phyloP scores from a whole-genome alignment of 1,139 yeast genomes.

The Kurtzmaniella quercitrusa region DNA sequence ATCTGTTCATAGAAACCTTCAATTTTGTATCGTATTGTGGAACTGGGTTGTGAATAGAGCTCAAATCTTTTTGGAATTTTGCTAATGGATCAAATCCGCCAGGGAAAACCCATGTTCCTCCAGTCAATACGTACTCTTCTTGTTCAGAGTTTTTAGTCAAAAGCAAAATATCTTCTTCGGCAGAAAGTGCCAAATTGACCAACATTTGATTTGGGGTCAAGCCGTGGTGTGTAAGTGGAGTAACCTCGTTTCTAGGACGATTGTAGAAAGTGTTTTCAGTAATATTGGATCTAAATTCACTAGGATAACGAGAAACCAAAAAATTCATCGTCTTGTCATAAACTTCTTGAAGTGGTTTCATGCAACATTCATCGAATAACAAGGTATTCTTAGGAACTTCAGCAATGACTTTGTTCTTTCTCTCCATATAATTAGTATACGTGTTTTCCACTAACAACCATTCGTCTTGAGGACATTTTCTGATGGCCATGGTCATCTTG shows the following conservation, averaged over 20 bases:
- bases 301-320: constrained; percentile 31
- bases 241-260: constrained; percentile 20
- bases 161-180: constrained; percentile 41
- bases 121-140: constrained; percentile 25
- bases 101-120: constrained; percentile 31
- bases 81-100: constrained; percentile 41
- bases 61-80: constrained; percentile 30
- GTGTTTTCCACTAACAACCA: constrained; percentile 39
- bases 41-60: constrained; percentile 38
- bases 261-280: constrained; percentile 2
- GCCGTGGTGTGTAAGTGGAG: constrained; percentile 27
- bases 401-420: constrained; percentile 19
- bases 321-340: constrained; percentile 26
- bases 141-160: constrained; percentile 26
- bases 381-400: constrained; percentile 18
- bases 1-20: constrained; percentile 33
- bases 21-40: constrained; percentile 37
- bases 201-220: constrained; percentile 9
- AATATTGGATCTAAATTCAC: constrained; percentile 19
- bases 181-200: constrained; percentile 18
- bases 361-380: constrained; percentile 14
- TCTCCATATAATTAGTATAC: constrained; percentile 21
- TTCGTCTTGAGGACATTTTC: constrained; percentile 30
- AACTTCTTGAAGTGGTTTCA: constrained; percentile 24
- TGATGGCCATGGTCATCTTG: constrained; percentile 37